Base-by-base conservation (phyloP, 2,329 filamentous ascomycete genomes). In the Xylaria sp. region DNA sequence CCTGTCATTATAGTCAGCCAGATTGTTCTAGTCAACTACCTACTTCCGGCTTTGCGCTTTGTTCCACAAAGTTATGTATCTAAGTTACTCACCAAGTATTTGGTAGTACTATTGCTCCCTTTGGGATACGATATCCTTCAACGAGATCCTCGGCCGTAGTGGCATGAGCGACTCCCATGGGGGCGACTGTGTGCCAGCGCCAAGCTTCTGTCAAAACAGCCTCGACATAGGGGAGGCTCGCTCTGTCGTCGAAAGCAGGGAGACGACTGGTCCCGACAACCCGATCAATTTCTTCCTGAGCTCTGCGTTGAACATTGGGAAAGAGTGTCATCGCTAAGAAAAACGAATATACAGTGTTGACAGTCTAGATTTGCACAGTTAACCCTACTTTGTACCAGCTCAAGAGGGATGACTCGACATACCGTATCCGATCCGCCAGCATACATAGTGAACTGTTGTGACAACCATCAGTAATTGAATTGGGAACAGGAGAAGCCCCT, bases 291-390 rank as follows among this genome's bases (percentile, higher is more conserved):
- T 77, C 74, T 57, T 75, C 72, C 60, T 71, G 82, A 74, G 71
- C 81, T 75, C 72, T 79, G 2, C 72, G 74, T 44, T 86, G 84
- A 0, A 82, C 79, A 34, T 85, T 81, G 0, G 86, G 86, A 59
- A 81, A 80, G 3, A 84, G 52, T 2, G 77, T 78, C 82, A 88
- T 86, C 12, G 81, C 82, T 2, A 87, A 75, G 73, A 84, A 85
- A 76, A 87, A 87, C 0, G 66, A 62, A 2, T 76, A 72, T 3
- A 85, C 70, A 0, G 81, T 76, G 0, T 78, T 83, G 0, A 84
- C 81, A 2, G 81, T 86, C 82, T 84, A 50, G 63, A 64, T 13
- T 55, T 50, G 1, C 1, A 20, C 20, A 12, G 39, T 64, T 2
- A 66, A 32, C 23, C 23, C 50, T 13, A 13, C 5, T 28, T 8